Conservation (phyloP, 1,139 yeast genomes). For the Saccharomyces hybrid region DNA sequence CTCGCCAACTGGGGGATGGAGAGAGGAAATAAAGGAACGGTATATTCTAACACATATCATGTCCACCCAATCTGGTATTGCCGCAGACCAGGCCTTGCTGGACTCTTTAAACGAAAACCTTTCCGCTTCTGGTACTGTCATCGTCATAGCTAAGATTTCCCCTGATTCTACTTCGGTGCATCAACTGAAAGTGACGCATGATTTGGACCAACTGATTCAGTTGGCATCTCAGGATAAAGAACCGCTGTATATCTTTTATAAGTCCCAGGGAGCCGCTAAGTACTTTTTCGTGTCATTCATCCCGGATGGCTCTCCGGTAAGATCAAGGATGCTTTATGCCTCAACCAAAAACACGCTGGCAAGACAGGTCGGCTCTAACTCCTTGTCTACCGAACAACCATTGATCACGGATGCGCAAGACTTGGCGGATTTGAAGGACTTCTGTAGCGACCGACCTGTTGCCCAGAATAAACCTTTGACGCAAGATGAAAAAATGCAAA, state of each 20-base stretch:
- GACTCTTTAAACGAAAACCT: constrained; percentile 16
- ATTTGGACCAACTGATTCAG: constrained; percentile 33
- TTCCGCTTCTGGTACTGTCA: constrained; percentile 26
- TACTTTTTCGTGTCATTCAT: constrained; percentile 70
- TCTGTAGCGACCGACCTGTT: constrained; percentile 18
- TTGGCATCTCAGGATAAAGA: constrained; percentile 32
- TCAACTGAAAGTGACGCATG: constrained; percentile 32
- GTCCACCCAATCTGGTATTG: constrained; percentile 70
- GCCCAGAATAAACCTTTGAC: constrained; percentile 41
- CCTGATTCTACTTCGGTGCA: constrained; percentile 37
- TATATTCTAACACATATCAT: constrained; percentile 28
- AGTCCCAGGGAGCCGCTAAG: constrained; percentile 30
- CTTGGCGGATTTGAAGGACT: constrained; percentile 30
- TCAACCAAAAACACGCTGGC: constrained; percentile 74
- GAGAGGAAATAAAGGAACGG: background rate
- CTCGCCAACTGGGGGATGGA: no score
- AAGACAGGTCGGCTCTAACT: constrained; percentile 63
- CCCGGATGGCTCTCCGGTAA: constrained; percentile 78
- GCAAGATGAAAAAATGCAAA: constrained; percentile 45
- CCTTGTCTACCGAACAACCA: constrained; percentile 43
- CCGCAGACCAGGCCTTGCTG: constrained; percentile 41
- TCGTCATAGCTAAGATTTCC: constrained; percentile 36
- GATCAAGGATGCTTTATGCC: constrained; percentile 89
- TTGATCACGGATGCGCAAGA: constrained; percentile 60
- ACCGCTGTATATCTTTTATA: constrained; percentile 56